phyloP scores from a whole-genome alignment of 306 rosid species.

The Mimosa pudica region DNA sequence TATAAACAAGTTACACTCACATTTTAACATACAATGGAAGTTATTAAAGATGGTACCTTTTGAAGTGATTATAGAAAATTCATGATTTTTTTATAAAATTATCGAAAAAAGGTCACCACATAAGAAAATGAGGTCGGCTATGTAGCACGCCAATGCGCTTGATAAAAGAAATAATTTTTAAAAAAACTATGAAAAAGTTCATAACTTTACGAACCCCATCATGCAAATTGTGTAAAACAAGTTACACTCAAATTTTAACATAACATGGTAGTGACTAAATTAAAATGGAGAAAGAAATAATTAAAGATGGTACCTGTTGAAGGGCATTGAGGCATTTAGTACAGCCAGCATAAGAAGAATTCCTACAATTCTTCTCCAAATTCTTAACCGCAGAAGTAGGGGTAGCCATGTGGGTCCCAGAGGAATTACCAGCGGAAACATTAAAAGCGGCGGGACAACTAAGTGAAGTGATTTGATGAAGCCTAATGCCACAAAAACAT shows the following conservation, averaged over 20 bases:
- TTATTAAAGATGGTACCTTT: background rate
- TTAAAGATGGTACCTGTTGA: conserved; percentile 57
- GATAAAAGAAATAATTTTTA: no score
- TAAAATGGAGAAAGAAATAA: no score
- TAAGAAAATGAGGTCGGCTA: no score
- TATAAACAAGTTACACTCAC: background rate
- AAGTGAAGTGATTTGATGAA: conserved; percentile 83
- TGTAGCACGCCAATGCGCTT: no score
- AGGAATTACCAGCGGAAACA: conserved; percentile 48
- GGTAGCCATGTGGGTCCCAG: conserved; percentile 67
- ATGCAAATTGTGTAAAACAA: background rate
- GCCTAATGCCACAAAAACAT: conserved; percentile 91
- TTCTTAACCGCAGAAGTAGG: conserved; percentile 76
- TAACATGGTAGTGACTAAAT: background rate
- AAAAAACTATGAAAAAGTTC: no score
- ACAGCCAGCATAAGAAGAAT: conserved; percentile 88
- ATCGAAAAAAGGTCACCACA: no score
- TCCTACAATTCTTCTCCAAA: conserved; percentile 77
- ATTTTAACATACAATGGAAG: background rate
- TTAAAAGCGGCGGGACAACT: conserved; percentile 87
- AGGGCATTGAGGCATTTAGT: conserved; percentile 82
- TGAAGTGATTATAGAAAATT: no score
- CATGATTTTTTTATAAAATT: no score
- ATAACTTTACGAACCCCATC: background rate
- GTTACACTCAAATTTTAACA: background rate